Base-by-base conservation (phyloP, 305 asterid species). In the Rubia peregrina region DNA sequence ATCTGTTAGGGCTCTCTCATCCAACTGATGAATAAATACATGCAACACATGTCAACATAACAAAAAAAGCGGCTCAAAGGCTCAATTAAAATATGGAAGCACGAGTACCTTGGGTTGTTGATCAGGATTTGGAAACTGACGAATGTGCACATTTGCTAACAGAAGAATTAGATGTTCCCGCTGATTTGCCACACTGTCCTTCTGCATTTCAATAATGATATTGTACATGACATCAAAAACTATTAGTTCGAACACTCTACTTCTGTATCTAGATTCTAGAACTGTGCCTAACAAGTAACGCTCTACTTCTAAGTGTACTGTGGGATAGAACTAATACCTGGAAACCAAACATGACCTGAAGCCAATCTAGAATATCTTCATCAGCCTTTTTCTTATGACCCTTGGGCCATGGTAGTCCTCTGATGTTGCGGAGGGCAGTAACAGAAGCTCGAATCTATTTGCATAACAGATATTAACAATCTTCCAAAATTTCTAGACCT, bases 331-430 rank as follows among this genome's bases (percentile, higher is more conserved):
- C 49, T 6, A 22, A 40, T 69, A 94, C 99, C 99, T 94, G 99
- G 81, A 94, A 94, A 75, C 99, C 99, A 84, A 94, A 94, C 97
- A 88, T 89, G 69, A 85, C 74, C 81, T 89, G 92, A 73, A 94
- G 92, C 98, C 99, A 94, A 82, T 91, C 97, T 75, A 94, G 82
- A 80, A 94, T 88, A 73, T 94, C 99, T 77, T 89, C 97, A 60
- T 89, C 93, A 49, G 40, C 85, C 84, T 94, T 94, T 80, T 80
- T 89, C 81, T 86, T 88, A 75, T 78, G 83, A 70, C 89, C 97
- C 79, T 90, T 91, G 24, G 96, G 96, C 99, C 99, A 88, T 48
- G 96, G 95, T 62, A 94, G 96, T 73, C 98, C 99, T 78, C 99
- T 83, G 70, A 77, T 91, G 74, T 84, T 89, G 70, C 98, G 99